These are phyloP conservation scores for Linnemannia hyalina DNA, from an alignment of 192 early-diverging fungal genomes.

Conservation along the genomic window DNA sequence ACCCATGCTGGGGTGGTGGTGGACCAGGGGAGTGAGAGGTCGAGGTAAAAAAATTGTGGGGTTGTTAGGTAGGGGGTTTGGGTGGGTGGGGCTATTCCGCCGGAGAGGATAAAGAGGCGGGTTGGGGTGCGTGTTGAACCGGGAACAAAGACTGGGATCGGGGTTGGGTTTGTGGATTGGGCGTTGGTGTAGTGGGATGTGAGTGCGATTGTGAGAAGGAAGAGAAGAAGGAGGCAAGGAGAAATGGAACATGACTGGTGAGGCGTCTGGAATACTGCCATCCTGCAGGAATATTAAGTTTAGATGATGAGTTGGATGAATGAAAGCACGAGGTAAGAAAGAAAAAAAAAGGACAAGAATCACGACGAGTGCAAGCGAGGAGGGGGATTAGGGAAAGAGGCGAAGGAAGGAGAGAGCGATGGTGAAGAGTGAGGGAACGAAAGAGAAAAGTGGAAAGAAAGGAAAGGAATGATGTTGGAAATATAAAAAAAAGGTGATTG, in stretches of 20 bases:
- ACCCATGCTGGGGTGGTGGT: not conserved
- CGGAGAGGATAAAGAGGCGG: not conserved
- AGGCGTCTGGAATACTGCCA: not conserved
- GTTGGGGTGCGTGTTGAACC: not conserved
- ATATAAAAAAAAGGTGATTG: no score
- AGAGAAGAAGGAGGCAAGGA: not conserved
- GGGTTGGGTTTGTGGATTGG: not conserved
- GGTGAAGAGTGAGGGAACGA: not conserved
- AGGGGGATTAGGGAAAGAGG: not conserved
- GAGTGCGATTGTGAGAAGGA: not conserved
- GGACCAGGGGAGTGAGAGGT: not conserved
- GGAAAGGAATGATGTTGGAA: no score
- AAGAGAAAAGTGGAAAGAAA: no score
- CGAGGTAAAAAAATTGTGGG: not conserved
- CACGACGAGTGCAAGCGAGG: not conserved
- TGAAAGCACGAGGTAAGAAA: no score
- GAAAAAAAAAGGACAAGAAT: not conserved
- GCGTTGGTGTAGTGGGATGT: not conserved
- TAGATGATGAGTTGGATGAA: not conserved
- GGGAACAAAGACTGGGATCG: not conserved
- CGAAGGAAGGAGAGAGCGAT: not conserved
- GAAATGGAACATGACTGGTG: not conserved
- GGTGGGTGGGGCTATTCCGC: not conserved
- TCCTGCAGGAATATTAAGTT: not conserved
- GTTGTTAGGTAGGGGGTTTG: not conserved